Percentiles rank a stretch among this genome's conserved stretches.
Evolutionary conservation across 2,329 filamentous ascomycete genomes (phyloP).

Genomic region (Aspergillus jensenii): DNA sequence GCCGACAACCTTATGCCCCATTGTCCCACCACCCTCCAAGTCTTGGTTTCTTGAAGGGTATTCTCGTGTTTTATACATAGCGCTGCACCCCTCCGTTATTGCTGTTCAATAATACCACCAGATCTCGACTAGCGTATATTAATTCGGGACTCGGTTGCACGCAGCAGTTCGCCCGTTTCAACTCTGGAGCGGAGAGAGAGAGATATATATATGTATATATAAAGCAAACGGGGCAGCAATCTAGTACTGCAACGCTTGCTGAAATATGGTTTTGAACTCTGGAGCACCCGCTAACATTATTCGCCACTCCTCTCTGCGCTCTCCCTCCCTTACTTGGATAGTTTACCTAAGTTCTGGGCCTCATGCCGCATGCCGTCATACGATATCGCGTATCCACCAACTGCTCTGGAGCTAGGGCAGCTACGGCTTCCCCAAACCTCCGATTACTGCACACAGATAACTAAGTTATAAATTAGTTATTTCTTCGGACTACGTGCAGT

Average conservation of each 20-base stretch:
- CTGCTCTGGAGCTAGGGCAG: background rate
- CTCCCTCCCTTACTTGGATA: no score
- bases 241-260: background rate
- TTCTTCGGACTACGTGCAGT: slow-evolving; percentile 1
- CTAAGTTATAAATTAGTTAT: background rate
- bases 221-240: no score
- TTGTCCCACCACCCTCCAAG: slow-evolving; percentile 18
- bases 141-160: no score
- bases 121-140: no score
- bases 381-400: background rate
- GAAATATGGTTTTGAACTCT: background rate
- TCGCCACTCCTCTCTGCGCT: no score
- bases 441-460: background rate
- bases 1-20: slow-evolving; percentile 13
- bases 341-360: background rate
- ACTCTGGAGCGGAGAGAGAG: no score
- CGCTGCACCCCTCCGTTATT: no score
- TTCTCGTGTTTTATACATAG: background rate
- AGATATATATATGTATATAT: no score
- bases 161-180: no score
- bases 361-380: slow-evolving; percentile 1
- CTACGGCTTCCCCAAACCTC: background rate
- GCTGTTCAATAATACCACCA: no score
- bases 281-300: background rate
- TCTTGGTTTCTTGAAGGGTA: background rate